phyloP scores from a whole-genome alignment of 345 rosid species.

The Sisymbrium altissimum region DNA sequence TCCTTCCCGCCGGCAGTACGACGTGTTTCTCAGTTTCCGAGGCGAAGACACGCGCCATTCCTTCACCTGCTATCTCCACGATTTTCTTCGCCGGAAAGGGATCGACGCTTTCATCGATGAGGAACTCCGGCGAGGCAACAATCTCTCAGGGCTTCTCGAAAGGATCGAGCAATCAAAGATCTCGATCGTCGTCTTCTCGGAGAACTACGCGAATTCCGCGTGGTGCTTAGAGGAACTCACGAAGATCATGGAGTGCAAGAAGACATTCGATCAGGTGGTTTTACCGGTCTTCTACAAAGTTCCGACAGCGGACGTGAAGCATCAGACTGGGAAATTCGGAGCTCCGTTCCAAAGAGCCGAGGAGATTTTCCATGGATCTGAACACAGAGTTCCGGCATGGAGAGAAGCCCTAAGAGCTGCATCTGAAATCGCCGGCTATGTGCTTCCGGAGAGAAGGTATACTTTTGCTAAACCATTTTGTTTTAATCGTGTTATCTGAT shows the following conservation, averaged over 20 bases:
- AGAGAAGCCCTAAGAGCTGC: conserved; percentile 9
- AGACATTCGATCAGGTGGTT: conserved; percentile 2
- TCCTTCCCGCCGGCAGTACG: conserved; percentile 25
- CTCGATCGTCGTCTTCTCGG: conserved; percentile 25
- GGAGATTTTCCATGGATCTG: neutral
- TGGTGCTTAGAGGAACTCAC: conserved; percentile 37
- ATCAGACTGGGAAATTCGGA: conserved; percentile 24
- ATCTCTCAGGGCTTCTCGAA: conserved; percentile 5
- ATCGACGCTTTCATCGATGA: conserved; percentile 31
- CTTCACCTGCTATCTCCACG: conserved; percentile 24
- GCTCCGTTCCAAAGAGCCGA: conserved; percentile 14
- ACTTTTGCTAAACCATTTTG: neutral
- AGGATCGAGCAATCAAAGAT: conserved; percentile 29
- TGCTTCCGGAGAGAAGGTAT: conserved; percentile 21
- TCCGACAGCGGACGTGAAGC: neutral
- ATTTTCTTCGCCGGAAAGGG: conserved; percentile 22
- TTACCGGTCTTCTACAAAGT: conserved; percentile 35
- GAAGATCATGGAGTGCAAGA: conserved; percentile 21
- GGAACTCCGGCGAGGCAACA: conserved; percentile 21
- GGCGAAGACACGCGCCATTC: conserved; percentile 29
- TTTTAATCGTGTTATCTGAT: neutral
- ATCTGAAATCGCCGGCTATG: conserved; percentile 27
- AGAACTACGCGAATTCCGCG: conserved; percentile 16
- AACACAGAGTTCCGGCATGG: conserved; percentile 10
- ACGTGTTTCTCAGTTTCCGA: conserved; percentile 38